Base-by-base conservation (phyloP, 192 early-diverging fungal genomes). In the Entomortierella parvispora region DNA sequence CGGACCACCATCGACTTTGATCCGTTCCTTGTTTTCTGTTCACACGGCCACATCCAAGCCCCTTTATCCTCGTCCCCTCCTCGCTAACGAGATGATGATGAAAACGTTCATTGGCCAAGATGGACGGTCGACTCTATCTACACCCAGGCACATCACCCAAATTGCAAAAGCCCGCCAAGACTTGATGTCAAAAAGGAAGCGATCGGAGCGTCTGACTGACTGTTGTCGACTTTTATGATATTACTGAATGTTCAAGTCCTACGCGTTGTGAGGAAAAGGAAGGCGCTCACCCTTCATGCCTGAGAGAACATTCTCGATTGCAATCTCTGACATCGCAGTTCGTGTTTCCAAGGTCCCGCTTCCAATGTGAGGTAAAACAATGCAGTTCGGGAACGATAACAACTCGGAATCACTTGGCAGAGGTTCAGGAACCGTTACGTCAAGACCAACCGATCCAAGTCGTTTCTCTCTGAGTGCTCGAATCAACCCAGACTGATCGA, bases 361-460 rank as follows among this genome's bases (percentile, higher is more conserved):
- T 25, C 90, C 83, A 56, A 96, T 91, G 61, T 97, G 95, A n/a
- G 95, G 95, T 40, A 97, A 68, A 0, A 97, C 84, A 5, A 83
- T 81, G 51, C 88, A 90, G n/a, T 86, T 86, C 15, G 83, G 71
- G 34, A 90, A 84, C 45, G 69, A 48, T 23, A 90, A 72, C 29
- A 95, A 77, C 51, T 83, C 84, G 58, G 91, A 86, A 52, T 90
- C 82, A 1, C 59, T 34, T 9, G 86, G 83, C 45, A 97, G 62
- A 8, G 94, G 95, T 77, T 97, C 95, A 0, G 95, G 95, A 22
- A 88, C 89, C 0, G 92, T 95, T 10, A 96, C 94, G 78, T 97
- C 94, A 55, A 96, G 69, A n/a, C 92, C 95, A 4, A 89, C 92
- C 25, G 83, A 85, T 6, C 86, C 91, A 49, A 95, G 76, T 34